phyloP scores from a whole-genome alignment of 2,329 filamentous ascomycete species.

The Leptosphaerulina australis region DNA sequence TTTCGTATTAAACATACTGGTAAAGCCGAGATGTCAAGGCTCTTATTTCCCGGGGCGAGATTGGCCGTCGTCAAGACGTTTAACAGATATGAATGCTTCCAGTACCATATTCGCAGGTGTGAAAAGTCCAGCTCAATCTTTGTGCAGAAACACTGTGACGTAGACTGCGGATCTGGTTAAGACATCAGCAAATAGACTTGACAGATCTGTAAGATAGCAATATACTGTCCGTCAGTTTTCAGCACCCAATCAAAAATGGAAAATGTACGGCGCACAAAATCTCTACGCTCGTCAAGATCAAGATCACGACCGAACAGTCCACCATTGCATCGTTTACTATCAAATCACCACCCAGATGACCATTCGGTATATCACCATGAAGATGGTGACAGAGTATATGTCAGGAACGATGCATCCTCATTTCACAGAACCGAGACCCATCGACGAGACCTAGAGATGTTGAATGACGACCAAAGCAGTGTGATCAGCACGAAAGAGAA shows the following conservation, averaged over 20 bases:
- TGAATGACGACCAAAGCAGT: constrained; percentile 22
- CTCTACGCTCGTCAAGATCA: constrained; percentile 24
- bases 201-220: no score
- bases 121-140: no score
- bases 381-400: constrained; percentile 33
- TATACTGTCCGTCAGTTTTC: no score
- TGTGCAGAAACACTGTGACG: no score
- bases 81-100: no score
- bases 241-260: not conserved
- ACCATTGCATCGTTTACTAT: constrained; percentile 36
- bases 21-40: no score
- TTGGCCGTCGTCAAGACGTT: no score
- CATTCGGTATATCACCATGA: constrained; percentile 45
- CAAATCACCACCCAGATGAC: constrained; percentile 43
- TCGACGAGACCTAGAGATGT: constrained; percentile 20
- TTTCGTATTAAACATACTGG: no score
- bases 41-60: no score
- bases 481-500: constrained; percentile 19
- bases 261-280: constrained; percentile 5
- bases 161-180: no score
- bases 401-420: constrained; percentile 29
- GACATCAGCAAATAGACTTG: no score
- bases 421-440: constrained; percentile 37
- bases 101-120: no score
- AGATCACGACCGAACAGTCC: constrained; percentile 32